Evolutionary conservation across 2,329 filamentous ascomycete species (phyloP).

Genomic region (Cercospora canescens): DNA sequence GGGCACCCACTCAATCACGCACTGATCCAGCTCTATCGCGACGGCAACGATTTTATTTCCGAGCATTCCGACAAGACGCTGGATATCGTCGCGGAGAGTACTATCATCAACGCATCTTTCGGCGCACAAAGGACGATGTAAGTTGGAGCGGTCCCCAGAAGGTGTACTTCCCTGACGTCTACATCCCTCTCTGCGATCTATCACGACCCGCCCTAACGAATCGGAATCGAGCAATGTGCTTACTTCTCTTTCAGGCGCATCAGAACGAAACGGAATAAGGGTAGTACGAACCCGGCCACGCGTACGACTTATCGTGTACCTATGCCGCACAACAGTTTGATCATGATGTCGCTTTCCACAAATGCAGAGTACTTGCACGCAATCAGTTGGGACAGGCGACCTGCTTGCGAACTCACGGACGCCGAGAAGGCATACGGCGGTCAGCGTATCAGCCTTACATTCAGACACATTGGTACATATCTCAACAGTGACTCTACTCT

Average conservation of each 20-base stretch:
- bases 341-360: constrained; percentile 75
- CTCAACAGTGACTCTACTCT: constrained; percentile 61
- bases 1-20: constrained; percentile 87
- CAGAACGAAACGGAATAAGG: constrained; percentile 69
- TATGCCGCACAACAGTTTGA: constrained; percentile 86
- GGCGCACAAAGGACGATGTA: constrained; percentile 85
- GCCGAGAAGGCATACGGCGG: constrained; percentile 73
- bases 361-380: constrained; percentile 89
- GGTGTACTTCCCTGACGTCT: not conserved
- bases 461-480: constrained; percentile 86
- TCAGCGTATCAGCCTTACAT: constrained; percentile 87
- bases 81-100: constrained; percentile 78
- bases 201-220: too few species aligned
- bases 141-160: not conserved
- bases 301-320: constrained; percentile 65
- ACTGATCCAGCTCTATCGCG: constrained; percentile 90
- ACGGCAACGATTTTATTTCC: constrained; percentile 85
- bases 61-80: constrained; percentile 97
- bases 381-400: constrained; percentile 85
- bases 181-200: not conserved
- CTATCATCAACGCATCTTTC: constrained; percentile 90
- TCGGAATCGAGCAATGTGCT: not conserved
- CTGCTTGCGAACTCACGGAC: constrained; percentile 62
- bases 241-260: constrained; percentile 51
- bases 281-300: not conserved